These are phyloP conservation scores for Dendrocalamus latiflorus DNA, from an alignment of 202 grass and related monocot species.

Conservation along the genomic window DNA sequence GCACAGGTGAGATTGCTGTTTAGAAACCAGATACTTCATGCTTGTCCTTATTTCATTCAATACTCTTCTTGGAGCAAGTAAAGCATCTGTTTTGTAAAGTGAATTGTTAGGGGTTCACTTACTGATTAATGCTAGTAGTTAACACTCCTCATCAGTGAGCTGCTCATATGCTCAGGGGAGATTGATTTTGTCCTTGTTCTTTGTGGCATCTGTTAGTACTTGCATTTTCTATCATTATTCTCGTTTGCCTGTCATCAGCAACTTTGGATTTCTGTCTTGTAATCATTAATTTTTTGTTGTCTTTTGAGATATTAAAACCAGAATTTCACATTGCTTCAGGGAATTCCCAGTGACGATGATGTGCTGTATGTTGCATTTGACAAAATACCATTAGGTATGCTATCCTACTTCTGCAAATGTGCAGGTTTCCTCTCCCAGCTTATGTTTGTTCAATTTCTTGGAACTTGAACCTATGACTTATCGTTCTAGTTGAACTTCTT, in stretches of 20 bases:
- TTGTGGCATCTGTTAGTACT: neutral
- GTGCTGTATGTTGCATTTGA: slow-evolving; percentile 25
- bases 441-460: neutral
- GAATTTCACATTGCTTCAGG: slow-evolving; percentile 15
- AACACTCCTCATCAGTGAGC: neutral
- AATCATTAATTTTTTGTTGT: neutral
- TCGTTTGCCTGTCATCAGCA: neutral
- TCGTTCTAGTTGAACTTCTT: neutral
- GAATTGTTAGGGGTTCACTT: neutral
- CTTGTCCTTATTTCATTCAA: neutral
- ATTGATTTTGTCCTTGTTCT: neutral
- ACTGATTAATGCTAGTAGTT: neutral
- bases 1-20: slow-evolving; percentile 41
- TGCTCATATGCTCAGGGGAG: neutral
- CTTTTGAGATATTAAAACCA: neutral
- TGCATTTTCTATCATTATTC: neutral
- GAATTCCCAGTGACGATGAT: slow-evolving; percentile 33
- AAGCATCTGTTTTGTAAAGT: neutral
- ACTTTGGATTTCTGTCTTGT: slow-evolving; percentile 3
- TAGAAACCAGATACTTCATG: neutral
- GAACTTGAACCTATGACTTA: neutral
- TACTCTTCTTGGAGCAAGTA: neutral
- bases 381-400: slow-evolving; percentile 22
- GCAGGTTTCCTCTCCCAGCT: neutral
- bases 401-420: neutral